Conservation (phyloP, 306 rosid genomes). For the Ormosia emarginata region DNA sequence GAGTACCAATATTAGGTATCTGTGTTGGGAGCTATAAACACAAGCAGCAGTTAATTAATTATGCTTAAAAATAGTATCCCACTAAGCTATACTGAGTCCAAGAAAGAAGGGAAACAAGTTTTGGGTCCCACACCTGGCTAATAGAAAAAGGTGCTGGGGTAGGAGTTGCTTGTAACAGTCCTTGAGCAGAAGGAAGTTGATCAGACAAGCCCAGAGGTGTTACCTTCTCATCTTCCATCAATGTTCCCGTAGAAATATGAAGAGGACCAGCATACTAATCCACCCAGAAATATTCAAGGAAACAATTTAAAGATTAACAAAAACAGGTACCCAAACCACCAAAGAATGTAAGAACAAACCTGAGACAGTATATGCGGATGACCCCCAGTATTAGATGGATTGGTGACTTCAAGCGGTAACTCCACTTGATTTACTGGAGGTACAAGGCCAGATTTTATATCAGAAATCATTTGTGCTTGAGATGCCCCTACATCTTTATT, state of each 20-base stretch:
- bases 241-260: slow-evolving; percentile 67
- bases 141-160: slow-evolving; percentile 61
- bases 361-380: slow-evolving; percentile 76
- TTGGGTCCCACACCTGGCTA: slow-evolving; percentile 54
- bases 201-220: slow-evolving; percentile 70
- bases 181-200: slow-evolving; percentile 85
- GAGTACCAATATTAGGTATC: slow-evolving; percentile 81
- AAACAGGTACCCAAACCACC: neutral
- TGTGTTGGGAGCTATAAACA: slow-evolving; percentile 64
- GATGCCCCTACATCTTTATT: slow-evolving; percentile 90
- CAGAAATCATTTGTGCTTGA: slow-evolving; percentile 72
- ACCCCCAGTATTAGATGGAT: slow-evolving; percentile 63
- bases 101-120: slow-evolving; percentile 1
- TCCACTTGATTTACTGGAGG: slow-evolving; percentile 85
- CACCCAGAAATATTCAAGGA: slow-evolving; percentile 11
- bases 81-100: neutral
- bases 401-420: slow-evolving; percentile 70
- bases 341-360: slow-evolving; percentile 47
- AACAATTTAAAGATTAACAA: neutral
- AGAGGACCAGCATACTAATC: slow-evolving; percentile 77
- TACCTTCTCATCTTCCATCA: slow-evolving; percentile 86
- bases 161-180: slow-evolving; percentile 67
- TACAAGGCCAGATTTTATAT: slow-evolving; percentile 65
- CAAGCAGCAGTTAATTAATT: slow-evolving; percentile 5
- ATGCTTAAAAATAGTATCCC: neutral